Conservation (phyloP, 2,329 filamentous ascomycete species). For the Fusarium avenaceum region DNA sequence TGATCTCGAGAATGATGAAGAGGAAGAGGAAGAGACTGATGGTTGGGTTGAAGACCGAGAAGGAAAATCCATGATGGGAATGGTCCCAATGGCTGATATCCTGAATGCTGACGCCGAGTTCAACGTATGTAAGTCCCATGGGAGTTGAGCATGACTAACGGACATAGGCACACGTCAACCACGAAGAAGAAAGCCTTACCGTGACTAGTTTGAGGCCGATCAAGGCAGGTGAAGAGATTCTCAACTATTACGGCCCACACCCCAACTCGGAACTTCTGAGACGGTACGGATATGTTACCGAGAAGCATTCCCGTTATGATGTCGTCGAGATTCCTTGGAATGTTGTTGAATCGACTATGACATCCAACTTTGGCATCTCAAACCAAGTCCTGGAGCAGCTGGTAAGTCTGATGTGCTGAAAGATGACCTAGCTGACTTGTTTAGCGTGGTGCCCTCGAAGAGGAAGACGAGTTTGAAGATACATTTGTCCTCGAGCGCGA, state of each 20-base stretch:
- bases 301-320: slow-evolving; percentile 82
- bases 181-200: slow-evolving; percentile 69
- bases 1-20: slow-evolving; percentile 75
- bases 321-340: slow-evolving; percentile 82
- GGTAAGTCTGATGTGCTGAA: slow-evolving; percentile 50
- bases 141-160: slow-evolving; percentile 21
- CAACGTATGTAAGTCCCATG: slow-evolving; percentile 68
- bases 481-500: slow-evolving; percentile 77
- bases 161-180: slow-evolving; percentile 66
- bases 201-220: slow-evolving; percentile 81
- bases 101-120: slow-evolving; percentile 91
- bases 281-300: slow-evolving; percentile 88
- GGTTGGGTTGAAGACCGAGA: slow-evolving; percentile 76
- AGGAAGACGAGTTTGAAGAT: slow-evolving; percentile 79
- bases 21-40: slow-evolving; percentile 71
- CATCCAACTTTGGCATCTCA: slow-evolving; percentile 56
- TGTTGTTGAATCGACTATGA: slow-evolving; percentile 64
- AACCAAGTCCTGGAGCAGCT: slow-evolving; percentile 58
- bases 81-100: slow-evolving; percentile 92
- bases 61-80: slow-evolving; percentile 75
- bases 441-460: slow-evolving; percentile 64
- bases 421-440: slow-evolving; percentile 40
- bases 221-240: slow-evolving; percentile 78
- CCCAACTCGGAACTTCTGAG: slow-evolving; percentile 86
- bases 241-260: slow-evolving; percentile 91